Base-by-base conservation (phyloP, 2,329 filamentous ascomycete species). In the Trichoderma asperellum region DNA sequence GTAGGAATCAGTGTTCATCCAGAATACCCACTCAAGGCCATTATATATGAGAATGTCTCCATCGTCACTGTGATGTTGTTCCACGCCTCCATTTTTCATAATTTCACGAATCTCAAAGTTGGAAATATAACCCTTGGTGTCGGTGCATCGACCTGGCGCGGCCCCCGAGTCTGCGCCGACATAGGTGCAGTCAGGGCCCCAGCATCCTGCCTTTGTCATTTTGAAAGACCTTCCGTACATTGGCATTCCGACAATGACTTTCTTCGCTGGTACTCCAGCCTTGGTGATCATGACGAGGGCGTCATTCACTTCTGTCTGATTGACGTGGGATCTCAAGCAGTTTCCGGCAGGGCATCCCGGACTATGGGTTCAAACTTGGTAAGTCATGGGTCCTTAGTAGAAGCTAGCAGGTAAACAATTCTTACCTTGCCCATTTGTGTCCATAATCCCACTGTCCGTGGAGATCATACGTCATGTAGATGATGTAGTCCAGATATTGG, bases 381-480 rank as follows among this genome's bases (percentile, higher is more conserved):
- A 18, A 43, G 40, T 37, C 5, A n/a, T 43, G 5, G 4, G 40
- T 43, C 16, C 14, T 43, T 2, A 18, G 40, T n/a, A 43, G 14
- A n/a, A 18, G 14, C 14, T 43, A 18, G 40, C 5, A 43, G 10
- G 14, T 18, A 18, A 16, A 43, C 5, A 43, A 18, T 16, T 43
- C 14, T n/a, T 43, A 37, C 18, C 43, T 69, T 0, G 73, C 62
- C 47, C 68, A 75, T 4, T 71, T 56, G 52, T 81, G 82, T 12
- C 68, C 68, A 18, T 71, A 70, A 56, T 79, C 78, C 79, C 75
- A 78, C 68, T 78, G 73, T 2, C 78, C 78, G n/a, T 80, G 78
- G 0, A 80, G 66, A 56, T 80, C 77, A 16, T 80, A 80, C 3
- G 77, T 78, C 76, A 80, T 80, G 34, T 74, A 79, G 14, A 80